phyloP scores from a whole-genome alignment of 768 basidiomycete genomes.

The Collybia sordida region DNA sequence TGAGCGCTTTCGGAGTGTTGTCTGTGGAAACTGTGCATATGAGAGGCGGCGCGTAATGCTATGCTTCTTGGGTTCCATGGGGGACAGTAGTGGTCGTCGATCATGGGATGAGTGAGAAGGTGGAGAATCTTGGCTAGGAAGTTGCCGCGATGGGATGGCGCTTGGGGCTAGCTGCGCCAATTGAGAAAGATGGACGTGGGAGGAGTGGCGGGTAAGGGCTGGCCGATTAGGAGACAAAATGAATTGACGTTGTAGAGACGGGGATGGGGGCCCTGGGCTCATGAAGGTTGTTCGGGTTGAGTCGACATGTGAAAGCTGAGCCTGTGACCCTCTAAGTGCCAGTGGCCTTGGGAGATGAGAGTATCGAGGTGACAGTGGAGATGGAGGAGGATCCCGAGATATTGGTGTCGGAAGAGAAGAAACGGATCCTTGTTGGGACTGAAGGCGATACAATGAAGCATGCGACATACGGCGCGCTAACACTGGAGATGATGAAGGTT shows the following conservation, averaged over 20 bases:
- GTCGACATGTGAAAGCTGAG: constrained; percentile 16
- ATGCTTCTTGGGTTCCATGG: constrained; percentile 9
- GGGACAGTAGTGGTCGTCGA: constrained; percentile 5
- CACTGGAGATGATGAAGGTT: constrained; percentile 13
- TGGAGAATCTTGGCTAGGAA: neutral
- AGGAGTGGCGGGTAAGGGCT: neutral
- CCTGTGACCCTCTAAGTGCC: constrained; percentile 20
- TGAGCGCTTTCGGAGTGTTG: constrained; percentile 27
- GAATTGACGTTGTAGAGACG: neutral
- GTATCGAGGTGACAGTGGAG: constrained; percentile 23
- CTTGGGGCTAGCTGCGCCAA: constrained; percentile 6
- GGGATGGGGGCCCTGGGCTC: constrained; percentile 2
- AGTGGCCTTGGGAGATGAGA: constrained; percentile 12
- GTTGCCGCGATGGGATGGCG: constrained; percentile 16
- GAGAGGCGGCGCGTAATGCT: constrained; percentile 24
- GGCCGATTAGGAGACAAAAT: neutral
- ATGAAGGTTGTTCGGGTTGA: constrained; percentile 8
- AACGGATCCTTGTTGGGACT: constrained; percentile 8
- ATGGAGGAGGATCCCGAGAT: constrained; percentile 17
- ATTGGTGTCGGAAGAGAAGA: constrained; percentile 12
- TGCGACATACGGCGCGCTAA: constrained; percentile 19
- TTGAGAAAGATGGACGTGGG: neutral
- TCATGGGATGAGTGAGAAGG: constrained; percentile 4
- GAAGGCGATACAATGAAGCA: constrained; percentile 19
- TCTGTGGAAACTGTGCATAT: constrained; percentile 23